Evolutionary conservation across 495 filamentous ascomycete genomes (phyloP), one percentile per base, ranked within the genome.

Genomic region (Aspergillus asperescens): DNA sequence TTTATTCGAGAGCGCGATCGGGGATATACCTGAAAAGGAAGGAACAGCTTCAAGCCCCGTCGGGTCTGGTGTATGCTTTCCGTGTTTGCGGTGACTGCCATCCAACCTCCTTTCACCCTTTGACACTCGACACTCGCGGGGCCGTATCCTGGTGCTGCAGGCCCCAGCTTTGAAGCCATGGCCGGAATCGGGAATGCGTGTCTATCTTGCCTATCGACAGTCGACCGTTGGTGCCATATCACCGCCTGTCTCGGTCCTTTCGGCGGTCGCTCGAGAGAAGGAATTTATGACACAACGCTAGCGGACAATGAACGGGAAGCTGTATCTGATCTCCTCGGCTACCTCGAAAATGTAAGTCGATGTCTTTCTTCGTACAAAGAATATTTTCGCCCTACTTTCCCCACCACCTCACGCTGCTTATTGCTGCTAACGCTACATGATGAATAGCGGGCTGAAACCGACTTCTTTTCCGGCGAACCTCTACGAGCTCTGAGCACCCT

Each of bases 391-490:
- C 19, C 34, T 18, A 35, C 18, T 8, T 23, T 27, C 10, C 35
- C 1, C 24, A 6, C 25, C 34, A 12, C n/a, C 9, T 31, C 22
- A 13, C 37, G 37, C 27, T 40, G 15, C 6, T 16, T 18, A 19
- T 31, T 31, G 18, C 25, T 34, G 20, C 64, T 59, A 55, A 65
- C 46, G 23, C 15, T 22, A 7, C 25, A 35, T 22, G 42, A 41
- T 43, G 64, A 58, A 63, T 72, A 97, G 92, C 84, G 91, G 62
- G 83, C 82, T 47, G 94, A 97, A 64, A 95, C 90, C 58, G 91
- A 98, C 67, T 99, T 99, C 81, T 99, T 99, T 73, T 83, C 87
- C 20, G 93, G 93, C 69, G 90, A 96, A 62, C 93, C 93, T n/a
- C 83, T 99, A 54, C 86, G 85, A 67, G 92, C 93, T 32, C 74